Conservation (phyloP, 495 filamentous ascomycete genomes). For the Penicillium bialowiezense region DNA sequence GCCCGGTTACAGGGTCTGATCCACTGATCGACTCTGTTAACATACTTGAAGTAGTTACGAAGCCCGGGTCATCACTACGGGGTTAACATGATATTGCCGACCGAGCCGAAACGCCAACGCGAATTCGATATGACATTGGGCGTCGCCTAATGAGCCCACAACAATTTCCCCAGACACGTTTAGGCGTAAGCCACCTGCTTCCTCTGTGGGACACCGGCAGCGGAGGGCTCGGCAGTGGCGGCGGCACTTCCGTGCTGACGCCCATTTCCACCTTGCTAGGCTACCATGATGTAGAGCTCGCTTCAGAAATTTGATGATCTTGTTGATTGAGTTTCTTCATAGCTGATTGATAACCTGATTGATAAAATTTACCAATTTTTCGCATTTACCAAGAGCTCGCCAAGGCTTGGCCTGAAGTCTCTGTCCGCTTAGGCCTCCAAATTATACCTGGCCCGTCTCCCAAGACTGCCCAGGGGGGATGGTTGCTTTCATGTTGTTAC, state of each 20-base stretch:
- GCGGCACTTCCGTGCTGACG: background rate
- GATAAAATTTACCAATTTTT: background rate
- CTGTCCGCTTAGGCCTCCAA: background rate
- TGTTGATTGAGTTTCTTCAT: background rate
- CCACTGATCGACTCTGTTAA: background rate
- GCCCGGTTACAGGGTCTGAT: background rate
- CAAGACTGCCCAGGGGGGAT: background rate
- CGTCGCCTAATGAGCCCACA: no score
- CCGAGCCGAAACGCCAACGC: no score
- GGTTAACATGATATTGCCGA: no score
- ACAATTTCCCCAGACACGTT: no score
- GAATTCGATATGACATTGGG: no score
- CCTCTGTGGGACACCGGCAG: no score
- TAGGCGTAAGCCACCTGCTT: no score
- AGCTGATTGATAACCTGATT: background rate
- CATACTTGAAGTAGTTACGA: no score
- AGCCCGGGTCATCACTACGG: no score
- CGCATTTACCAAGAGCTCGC: background rate
- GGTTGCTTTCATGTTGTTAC: background rate
- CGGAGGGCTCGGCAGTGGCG: background rate
- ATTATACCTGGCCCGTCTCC: background rate
- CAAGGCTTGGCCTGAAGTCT: conserved; percentile 1
- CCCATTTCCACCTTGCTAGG: background rate
- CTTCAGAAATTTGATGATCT: background rate
- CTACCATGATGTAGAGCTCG: background rate